Evolutionary conservation across 2,329 filamentous ascomycete species (phyloP), one percentile per base, ranked within the genome.

Genomic region (Ophiostoma ulmi): DNA sequence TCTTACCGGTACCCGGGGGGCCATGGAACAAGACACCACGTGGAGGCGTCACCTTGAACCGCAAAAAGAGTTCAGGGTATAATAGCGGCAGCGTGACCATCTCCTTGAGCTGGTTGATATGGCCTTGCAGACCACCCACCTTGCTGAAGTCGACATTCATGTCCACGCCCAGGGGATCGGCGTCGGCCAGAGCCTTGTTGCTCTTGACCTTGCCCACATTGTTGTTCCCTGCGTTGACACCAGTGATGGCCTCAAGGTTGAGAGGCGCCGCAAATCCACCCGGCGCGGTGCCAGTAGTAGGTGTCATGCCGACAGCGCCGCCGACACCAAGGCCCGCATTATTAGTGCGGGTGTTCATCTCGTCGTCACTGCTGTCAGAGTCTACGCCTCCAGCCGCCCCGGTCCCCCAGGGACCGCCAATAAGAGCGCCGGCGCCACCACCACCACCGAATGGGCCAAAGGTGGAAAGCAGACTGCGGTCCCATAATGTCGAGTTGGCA

Each of bases 71-170:
- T 79, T 99, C 95, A 0, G 95, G 95, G 77, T 99, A 99, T 6
- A 98, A 86, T 26, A 99, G 83, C 1, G 95, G 95, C 72, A 99
- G 85, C 74, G 94, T 91, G 22, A 99, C 94, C 95, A 99, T 99
- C 81, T 99, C 95, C 80, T 99, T 98, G 73, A 99, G 85, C 79
- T 97, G 93, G 78, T 97, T 93, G 77, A 99, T 97, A 78, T 98
- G 94, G 48, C 92, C 90, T 78, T 97, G 90, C 64, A 99, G 82
- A 58, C 95, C 95, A 77, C 95, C 95, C 70, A 99, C 94, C 74
- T 94, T 92, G 79, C 92, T 94, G 78, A 99, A 97, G 77, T 94
- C 94, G 73, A 99, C 93, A 76, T 88, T 94, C 77, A 94, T 83
- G 77, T 98, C 94, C 44, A 99, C 93, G 11, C 95, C 95, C 3